Conservation (phyloP, 495 filamentous ascomycete genomes). For the Talaromyces liani region DNA sequence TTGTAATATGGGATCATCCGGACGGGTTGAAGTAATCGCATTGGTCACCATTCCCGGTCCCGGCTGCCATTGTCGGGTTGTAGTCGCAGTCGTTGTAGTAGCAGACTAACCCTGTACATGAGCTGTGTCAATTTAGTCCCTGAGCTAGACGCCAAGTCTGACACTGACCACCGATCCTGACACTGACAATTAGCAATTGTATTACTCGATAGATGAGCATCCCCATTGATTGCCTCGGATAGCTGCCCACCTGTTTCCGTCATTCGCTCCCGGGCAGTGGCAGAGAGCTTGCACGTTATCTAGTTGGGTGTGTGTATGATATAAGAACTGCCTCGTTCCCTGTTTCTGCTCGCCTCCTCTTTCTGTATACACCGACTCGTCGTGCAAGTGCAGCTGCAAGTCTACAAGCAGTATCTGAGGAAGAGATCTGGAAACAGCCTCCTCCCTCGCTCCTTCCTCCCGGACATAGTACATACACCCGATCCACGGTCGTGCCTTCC, state of each 20-base stretch:
- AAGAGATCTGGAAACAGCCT: neutral
- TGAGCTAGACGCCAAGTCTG: neutral
- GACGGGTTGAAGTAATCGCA: neutral
- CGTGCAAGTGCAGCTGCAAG: neutral
- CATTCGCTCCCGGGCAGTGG: neutral
- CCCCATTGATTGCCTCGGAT: neutral
- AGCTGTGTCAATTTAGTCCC: neutral
- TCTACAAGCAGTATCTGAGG: neutral
- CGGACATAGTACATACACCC: neutral
- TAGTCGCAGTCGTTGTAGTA: neutral
- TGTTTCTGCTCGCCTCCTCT: neutral
- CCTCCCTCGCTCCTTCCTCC: neutral
- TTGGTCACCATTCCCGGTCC: neutral
- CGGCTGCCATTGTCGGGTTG: neutral
- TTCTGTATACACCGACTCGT: neutral
- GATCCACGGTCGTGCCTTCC: neutral
- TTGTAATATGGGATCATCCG: neutral
- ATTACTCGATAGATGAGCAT: conserved; percentile 2
- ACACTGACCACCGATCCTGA: neutral
- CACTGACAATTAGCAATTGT: conserved; percentile 3
- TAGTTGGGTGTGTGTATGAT: neutral
- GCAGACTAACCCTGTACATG: neutral
- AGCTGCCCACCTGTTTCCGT: neutral
- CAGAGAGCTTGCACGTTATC: neutral
- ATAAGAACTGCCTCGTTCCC: neutral